Percentiles rank a stretch among this genome's conserved stretches.
phyloP scores from a whole-genome alignment of 2,329 filamentous ascomycete species.

The Diaporthe sp. region DNA sequence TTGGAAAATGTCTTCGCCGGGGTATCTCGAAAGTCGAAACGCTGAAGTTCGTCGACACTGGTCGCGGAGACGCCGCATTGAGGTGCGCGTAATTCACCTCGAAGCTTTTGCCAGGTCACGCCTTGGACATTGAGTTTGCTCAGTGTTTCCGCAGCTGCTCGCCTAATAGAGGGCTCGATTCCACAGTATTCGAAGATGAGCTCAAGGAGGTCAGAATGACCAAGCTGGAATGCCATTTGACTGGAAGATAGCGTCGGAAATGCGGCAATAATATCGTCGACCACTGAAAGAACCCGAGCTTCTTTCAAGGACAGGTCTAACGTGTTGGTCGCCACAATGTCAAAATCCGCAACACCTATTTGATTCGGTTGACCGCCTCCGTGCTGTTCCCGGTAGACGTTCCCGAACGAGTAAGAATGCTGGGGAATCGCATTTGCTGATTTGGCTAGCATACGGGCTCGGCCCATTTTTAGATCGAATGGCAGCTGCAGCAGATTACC shows the following conservation, averaged over 20 bases:
- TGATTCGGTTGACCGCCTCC: constrained; percentile 85
- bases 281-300: constrained; percentile 91
- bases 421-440: constrained; percentile 73
- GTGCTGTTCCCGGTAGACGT: constrained; percentile 84
- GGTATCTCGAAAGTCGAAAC: constrained; percentile 86
- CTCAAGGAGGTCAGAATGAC: constrained; percentile 88
- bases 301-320: constrained; percentile 90
- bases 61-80: constrained; percentile 87
- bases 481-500: constrained; percentile 95
- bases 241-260: constrained; percentile 81
- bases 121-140: constrained; percentile 88
- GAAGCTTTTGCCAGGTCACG: constrained; percentile 85
- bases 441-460: constrained; percentile 86
- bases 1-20: constrained; percentile 69
- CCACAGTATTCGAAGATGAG: constrained; percentile 92
- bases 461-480: constrained; percentile 90
- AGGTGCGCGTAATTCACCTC: constrained; percentile 84
- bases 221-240: constrained; percentile 89
- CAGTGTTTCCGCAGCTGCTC: constrained; percentile 82
- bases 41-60: constrained; percentile 88
- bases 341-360: constrained; percentile 93
- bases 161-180: constrained; percentile 76
- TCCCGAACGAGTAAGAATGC: constrained; percentile 88
- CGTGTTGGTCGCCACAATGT: constrained; percentile 88
- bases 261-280: constrained; percentile 88